These are phyloP conservation scores for Sindora glabra DNA, from an alignment of 306 rosid species.

Conservation along the genomic window DNA sequence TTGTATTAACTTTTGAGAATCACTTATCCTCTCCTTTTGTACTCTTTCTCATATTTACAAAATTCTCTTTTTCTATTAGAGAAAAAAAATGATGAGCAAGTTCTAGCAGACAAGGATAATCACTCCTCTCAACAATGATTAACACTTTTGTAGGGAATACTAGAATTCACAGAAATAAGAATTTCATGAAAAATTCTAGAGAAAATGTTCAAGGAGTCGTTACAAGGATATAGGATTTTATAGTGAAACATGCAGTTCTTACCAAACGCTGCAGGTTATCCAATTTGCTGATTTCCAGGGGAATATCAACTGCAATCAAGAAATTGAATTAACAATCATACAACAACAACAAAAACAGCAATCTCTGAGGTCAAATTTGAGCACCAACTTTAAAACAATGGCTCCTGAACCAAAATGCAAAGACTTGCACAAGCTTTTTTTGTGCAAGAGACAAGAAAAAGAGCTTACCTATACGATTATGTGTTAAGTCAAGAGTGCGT, in stretches of 20 bases:
- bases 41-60: too few relatives aligned
- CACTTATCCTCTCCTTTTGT: too few relatives aligned
- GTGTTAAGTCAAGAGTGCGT: conserved; percentile 80
- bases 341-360: neutral
- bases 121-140: neutral
- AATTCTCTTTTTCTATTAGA: too few relatives aligned
- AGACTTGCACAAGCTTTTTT: neutral
- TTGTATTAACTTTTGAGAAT: too few relatives aligned
- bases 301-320: conserved; percentile 68
- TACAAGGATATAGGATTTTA: too few relatives aligned
- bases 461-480: conserved; percentile 65
- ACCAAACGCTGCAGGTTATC: conserved; percentile 80
- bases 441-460: conserved; percentile 2
- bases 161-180: neutral
- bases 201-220: too few relatives aligned
- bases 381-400: neutral
- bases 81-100: too few relatives aligned
- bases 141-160: neutral
- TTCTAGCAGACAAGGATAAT: conserved; percentile 6
- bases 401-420: conserved; percentile 10
- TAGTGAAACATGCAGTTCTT: too few relatives aligned
- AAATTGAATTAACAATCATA: neutral
- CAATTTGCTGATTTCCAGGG: conserved; percentile 65
- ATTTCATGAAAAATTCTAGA: neutral
- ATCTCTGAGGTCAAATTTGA: neutral